These are phyloP conservation scores for Apiospora rasikravindrae DNA, from an alignment of 2,329 filamentous ascomycete genomes.

Conservation along the genomic window DNA sequence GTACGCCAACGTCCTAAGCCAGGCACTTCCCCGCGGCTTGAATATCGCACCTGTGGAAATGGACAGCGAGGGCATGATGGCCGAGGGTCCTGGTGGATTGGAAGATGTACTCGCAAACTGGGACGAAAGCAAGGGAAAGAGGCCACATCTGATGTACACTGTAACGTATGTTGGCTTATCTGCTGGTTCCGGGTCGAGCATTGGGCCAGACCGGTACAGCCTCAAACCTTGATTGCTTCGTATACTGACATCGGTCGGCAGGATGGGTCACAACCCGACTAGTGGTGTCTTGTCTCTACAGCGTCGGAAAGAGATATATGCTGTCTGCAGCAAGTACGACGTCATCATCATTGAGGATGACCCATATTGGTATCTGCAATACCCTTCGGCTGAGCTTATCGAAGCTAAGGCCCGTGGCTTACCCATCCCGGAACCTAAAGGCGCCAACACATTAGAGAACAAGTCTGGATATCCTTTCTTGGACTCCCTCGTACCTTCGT, in stretches of 20 bases:
- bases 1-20: constrained; percentile 78
- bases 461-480: constrained; percentile 76
- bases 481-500: constrained; percentile 83
- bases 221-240: neutral
- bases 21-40: constrained; percentile 69
- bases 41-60: constrained; percentile 76
- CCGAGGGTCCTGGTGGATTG: constrained; percentile 73
- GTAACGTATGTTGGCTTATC: constrained; percentile 70
- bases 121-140: constrained; percentile 74
- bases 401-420: constrained; percentile 55
- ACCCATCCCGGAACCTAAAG: constrained; percentile 40
- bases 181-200: neutral
- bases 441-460: constrained; percentile 35
- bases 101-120: constrained; percentile 81
- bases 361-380: constrained; percentile 95
- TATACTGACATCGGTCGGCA: constrained; percentile 35
- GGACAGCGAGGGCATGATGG: constrained; percentile 81
- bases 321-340: constrained; percentile 81
- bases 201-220: neutral
- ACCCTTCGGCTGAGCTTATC: constrained; percentile 67
- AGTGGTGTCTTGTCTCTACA: constrained; percentile 74
- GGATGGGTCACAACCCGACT: constrained; percentile 90
- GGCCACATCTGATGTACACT: constrained; percentile 87
- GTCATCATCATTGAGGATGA: constrained; percentile 93
- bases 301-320: constrained; percentile 80